Evolutionary conservation across 2,329 filamentous ascomycete genomes (phyloP), one percentile per base, ranked within the genome.

Genomic region (Venturiaceae sp.): DNA sequence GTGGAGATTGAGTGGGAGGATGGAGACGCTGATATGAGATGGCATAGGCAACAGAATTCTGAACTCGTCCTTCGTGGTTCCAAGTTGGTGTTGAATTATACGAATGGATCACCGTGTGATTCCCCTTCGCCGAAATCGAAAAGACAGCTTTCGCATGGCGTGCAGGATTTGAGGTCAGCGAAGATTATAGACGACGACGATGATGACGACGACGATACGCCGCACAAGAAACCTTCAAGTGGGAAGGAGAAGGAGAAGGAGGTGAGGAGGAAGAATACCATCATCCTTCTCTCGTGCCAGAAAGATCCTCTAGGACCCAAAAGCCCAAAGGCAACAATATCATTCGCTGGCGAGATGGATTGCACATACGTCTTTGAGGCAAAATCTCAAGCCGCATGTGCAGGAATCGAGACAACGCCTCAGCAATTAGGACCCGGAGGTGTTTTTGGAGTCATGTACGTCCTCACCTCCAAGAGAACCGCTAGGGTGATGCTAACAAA

Each of bases 321-420:
- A 1, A 80, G 79, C 32, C 82, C 83, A 3, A 79, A 82, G 41
- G 86, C 91, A 3, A 81, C 82, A 4, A 79, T 94, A 37, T 90
- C 89, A 21, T 99, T 96, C 70, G 87, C 92, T 5, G 71, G 67
- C 61, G 86, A 89, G 41, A 92, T 97, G 69, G 87, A 95, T 61
- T 99, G 94, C 78, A 84, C 90, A 32, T 99, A 97, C 74, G 88
- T 95, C 73, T 99, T 99, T 75, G 92, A 97, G 71, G 86, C 92
- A 54, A 87, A 92, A 63, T 94, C 90, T 26, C 80, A 83, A 50
- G 87, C 90, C 64, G 92, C 92, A 11, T 99, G 94, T 79, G 89
- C 74, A 74, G 92, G 77, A 76, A 78, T 83, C 28, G 80, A 83
- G 58, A 75, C 75, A 9, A 78, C 77, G 61, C 77, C 78, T 53